Base-by-base conservation (phyloP, 2,329 filamentous ascomycete genomes). In the Aspergillus fumigatus region DNA sequence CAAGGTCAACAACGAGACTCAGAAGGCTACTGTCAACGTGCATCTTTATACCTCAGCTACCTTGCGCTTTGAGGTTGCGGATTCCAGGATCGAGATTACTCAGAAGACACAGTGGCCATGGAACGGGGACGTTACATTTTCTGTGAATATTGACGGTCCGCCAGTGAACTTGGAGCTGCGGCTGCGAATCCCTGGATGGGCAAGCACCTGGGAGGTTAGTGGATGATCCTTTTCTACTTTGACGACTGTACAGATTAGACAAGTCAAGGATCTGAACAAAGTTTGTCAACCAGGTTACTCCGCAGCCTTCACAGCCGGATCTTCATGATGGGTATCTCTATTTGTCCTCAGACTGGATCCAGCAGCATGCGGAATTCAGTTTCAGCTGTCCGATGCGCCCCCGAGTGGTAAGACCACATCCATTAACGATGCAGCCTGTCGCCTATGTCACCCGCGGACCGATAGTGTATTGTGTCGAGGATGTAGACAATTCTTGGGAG, bases 401-500 rank as follows among this genome's bases (percentile, higher is more conserved):
- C 17, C 75, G 80, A 32, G 77, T 79, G 51, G 61, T 84, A 3
- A 68, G 77, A 2, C 82, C 83, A 0, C 81, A 86, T 61, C 82
- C 82, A 0, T 80, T 81, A 61, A 81, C 82, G 0, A 80, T 80
- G 60, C 82, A 85, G 62, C 70, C 78, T n/a, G 82, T 80, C 2
- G 60, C 84, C 40, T 76, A 79, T 1, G 67, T 86, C 6, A 82
- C 79, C 2, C 76, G 83, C 3, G 84, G 84, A 0, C 84, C 84
- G 0, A 64, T 87, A 5, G 72, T 86, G 4, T 87, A 86, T 67
- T 87, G 83, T 56, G 76, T 82, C 3, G 84, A 87, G 63, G 84
- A 86, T 54, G 63, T 75, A 6, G 83, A 86, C 62, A 84, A 86
- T 55, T 38, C 58, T 19, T 52, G 60, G 10, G 54, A 57, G 26